Evolutionary conservation across 192 early-diverging fungal species (phyloP).

Genomic region (Oehlia diaphana): DNA sequence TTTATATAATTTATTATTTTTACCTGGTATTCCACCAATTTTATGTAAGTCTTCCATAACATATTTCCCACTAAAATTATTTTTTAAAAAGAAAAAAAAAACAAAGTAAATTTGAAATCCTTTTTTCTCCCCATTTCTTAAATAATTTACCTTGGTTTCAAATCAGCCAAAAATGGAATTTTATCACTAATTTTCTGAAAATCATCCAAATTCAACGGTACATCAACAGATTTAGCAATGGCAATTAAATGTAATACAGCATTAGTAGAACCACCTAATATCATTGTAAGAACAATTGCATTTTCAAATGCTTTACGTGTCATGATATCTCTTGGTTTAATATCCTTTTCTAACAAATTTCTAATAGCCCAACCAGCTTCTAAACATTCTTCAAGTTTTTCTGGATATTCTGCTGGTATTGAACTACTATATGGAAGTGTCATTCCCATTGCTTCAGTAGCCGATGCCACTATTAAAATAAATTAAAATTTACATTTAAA

Average conservation of each 20-base stretch:
- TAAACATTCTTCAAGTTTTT: conserved; percentile 88
- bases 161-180: conserved; percentile 94
- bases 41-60: conserved; percentile 96
- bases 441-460: conserved; percentile 98
- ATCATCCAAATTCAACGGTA: conserved; percentile 88
- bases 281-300: conserved; percentile 91
- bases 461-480: conserved; percentile 76
- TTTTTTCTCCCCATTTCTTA: too few species aligned
- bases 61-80: conserved; percentile 80
- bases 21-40: conserved; percentile 88
- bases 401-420: conserved; percentile 85
- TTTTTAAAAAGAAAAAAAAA: conserved; percentile 2
- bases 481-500: background rate
- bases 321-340: conserved; percentile 96
- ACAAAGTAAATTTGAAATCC: background rate
- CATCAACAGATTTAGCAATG: conserved; percentile 75
- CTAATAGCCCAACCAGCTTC: conserved; percentile 85
- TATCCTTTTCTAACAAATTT: conserved; percentile 85
- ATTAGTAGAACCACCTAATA: conserved; percentile 97
- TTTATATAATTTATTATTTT: background rate
- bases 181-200: conserved; percentile 91
- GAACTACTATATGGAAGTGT: conserved; percentile 94
- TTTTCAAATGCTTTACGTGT: conserved; percentile 94
- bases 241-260: conserved; percentile 95
- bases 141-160: conserved; percentile 73